Conservation (phyloP, 1,139 yeast genomes). For the Blastobotrys persicus region DNA sequence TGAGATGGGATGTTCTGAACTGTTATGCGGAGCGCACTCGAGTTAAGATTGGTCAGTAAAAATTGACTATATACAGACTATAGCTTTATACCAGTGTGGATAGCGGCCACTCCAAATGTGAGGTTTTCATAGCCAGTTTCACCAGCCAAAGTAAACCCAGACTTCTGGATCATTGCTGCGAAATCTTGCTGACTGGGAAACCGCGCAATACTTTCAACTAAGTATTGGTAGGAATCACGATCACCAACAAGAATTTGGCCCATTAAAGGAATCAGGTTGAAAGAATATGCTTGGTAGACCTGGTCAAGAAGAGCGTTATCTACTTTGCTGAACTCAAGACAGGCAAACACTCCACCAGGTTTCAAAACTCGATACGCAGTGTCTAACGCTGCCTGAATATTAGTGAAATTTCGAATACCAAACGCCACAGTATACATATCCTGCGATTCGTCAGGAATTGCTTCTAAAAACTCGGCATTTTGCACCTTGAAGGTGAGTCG, state of each 20-base stretch:
- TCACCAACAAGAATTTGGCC: conserved; percentile 95
- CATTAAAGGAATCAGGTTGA: conserved; percentile 84
- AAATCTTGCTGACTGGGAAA: conserved; percentile 93
- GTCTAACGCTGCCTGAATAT: conserved; percentile 87
- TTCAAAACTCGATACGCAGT: conserved; percentile 92
- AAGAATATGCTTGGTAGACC: conserved; percentile 83
- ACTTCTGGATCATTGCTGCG: conserved; percentile 87
- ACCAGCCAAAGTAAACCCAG: conserved; percentile 89
- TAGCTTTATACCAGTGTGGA: conserved; percentile 91
- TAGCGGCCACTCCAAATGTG: conserved; percentile 95
- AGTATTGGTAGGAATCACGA: conserved; percentile 90
- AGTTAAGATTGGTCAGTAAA: not conserved
- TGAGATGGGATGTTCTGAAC: too few species aligned
- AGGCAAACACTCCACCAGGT: conserved; percentile 99
- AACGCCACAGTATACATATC: conserved; percentile 96
- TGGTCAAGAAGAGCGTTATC: conserved; percentile 73
- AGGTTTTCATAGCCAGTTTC: conserved; percentile 87
- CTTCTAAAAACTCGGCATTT: conserved; percentile 87
- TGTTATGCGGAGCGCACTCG: not conserved
- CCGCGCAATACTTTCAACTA: conserved; percentile 87
- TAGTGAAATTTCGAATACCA: conserved; percentile 94
- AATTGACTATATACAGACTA: conserved; percentile 26
- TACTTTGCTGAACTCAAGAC: conserved; percentile 92
- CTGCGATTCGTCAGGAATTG: conserved; percentile 80
- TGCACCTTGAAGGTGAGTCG: conserved; percentile 82